Evolutionary conservation across 345 rosid species (phyloP), one percentile per base, ranked within the genome.

Genomic region (Hypericum androsaemum): DNA sequence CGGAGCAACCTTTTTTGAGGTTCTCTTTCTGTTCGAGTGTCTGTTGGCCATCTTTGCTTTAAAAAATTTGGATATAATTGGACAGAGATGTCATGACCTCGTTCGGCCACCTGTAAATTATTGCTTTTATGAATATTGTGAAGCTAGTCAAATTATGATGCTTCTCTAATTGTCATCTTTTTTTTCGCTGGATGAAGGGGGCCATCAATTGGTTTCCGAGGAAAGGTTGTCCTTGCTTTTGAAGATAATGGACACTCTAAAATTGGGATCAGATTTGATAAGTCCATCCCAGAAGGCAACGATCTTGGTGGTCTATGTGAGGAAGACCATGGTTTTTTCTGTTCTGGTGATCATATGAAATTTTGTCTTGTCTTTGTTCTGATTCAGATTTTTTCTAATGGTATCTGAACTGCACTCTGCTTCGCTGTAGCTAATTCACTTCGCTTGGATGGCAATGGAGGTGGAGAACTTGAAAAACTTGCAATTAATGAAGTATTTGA

Each of bases 281-380:
- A 56, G 64, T 56, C 87, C 49, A 76, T 94, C 41, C 78, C 73
- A 8, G 95, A 86, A 65, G 99, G 99, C 81, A 88, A 75, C 61
- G 84, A 83, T 71, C 94, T 94, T 54, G 99, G 97, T 58, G 99
- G 95, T 46, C 80, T 47, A 50, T 94, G 99, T 65, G 95, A 94
- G 69, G 88, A 75, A 62, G 94, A 79, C 53, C 90, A 68, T 49
- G 97, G 99, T 16, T 94, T 88, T 65, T 94, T 88, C 58, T 94
- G 97, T 80, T 55, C 84, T 59, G 94, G 99, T 94, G 72, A 55
- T 56, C 11, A 6, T n/a, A n/a, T n/a, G n/a, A n/a, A n/a, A n/a
- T n/a, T 56, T 43, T 28, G 41, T 28, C 47, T 57, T 6, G 45
- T 51, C 35, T 54, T 32, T 12, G 12, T 43, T 43, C 32, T 22